Evolutionary conservation across 371 early-diverging fungal species (phyloP).

Genomic region (Circinella minor): DNA sequence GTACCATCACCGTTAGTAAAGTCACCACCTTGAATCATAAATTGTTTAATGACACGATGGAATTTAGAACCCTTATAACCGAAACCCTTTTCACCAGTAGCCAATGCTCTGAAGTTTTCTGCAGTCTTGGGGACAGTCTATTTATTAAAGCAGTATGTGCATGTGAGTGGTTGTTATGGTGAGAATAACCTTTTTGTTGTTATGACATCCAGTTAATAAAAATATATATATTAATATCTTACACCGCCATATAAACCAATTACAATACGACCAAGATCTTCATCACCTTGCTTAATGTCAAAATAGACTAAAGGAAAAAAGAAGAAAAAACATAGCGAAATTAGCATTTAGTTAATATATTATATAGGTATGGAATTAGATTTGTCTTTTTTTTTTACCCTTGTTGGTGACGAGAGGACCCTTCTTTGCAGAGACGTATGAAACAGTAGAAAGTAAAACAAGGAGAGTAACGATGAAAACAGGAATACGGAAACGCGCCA

Average conservation of each 20-base stretch:
- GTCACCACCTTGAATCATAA: slow-evolving; percentile 90
- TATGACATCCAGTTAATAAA: background rate
- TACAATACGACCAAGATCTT: slow-evolving; percentile 82
- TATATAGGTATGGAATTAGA: background rate
- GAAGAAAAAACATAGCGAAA: slow-evolving; percentile 21
- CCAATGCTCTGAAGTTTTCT: slow-evolving; percentile 91
- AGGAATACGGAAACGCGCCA: slow-evolving; percentile 45
- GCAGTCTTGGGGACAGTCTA: slow-evolving; percentile 83
- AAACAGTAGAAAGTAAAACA: slow-evolving; percentile 38
- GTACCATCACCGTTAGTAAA: slow-evolving; percentile 87
- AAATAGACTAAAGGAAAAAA: slow-evolving; percentile 73
- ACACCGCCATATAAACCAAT: slow-evolving; percentile 83
- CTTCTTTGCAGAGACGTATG: slow-evolving; percentile 47
- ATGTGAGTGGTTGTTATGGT: too few relatives aligned
- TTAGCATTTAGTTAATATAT: slow-evolving; percentile 19
- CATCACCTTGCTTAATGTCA: slow-evolving; percentile 87
- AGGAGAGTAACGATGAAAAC: slow-evolving; percentile 38
- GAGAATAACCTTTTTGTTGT: background rate
- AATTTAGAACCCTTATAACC: slow-evolving; percentile 86
- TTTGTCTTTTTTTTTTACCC: slow-evolving; percentile 25
- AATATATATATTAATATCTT: slow-evolving; percentile 1
- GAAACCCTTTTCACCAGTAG: slow-evolving; percentile 81
- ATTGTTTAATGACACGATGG: slow-evolving; percentile 91
- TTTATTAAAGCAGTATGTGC: background rate
- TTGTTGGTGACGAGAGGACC: slow-evolving; percentile 54